phyloP scores from a whole-genome alignment of 441 rosid genomes.

The Sinapis alba region DNA sequence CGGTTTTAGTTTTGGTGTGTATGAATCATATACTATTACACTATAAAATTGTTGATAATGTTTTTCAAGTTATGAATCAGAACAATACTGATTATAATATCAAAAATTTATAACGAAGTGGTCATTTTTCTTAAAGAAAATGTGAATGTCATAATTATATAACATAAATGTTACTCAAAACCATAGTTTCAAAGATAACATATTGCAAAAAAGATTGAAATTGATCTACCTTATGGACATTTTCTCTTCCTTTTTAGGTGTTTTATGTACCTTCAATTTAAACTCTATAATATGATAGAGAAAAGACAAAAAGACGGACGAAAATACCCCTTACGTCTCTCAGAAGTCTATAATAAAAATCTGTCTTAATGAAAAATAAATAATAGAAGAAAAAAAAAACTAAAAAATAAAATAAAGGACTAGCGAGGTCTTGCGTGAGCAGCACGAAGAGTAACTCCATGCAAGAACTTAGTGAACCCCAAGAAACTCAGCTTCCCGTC shows the following conservation, averaged over 20 bases:
- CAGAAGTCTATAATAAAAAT: constrained; percentile 2
- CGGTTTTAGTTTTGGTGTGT: constrained; percentile 3
- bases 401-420: constrained; percentile 4
- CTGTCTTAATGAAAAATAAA: constrained; percentile 17
- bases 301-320: constrained; percentile 15
- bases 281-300: constrained; percentile 13
- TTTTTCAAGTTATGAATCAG: neutral
- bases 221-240: constrained; percentile 37
- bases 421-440: constrained; percentile 82
- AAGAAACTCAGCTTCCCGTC: constrained; percentile 88
- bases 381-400: neutral
- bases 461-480: constrained; percentile 91
- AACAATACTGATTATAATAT: neutral
- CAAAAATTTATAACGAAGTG: neutral
- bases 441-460: constrained; percentile 91
- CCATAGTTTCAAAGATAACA: neutral
- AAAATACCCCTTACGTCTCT: constrained; percentile 29
- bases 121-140: neutral
- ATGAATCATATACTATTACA: neutral
- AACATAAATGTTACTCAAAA: neutral
- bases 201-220: constrained; percentile 16
- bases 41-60: neutral
- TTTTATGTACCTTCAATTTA: constrained; percentile 54
- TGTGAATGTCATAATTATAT: neutral
- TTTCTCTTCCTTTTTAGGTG: neutral